These are phyloP conservation scores for Trichosanthes truncata DNA, from an alignment of 306 rosid species.

Conservation along the genomic window DNA sequence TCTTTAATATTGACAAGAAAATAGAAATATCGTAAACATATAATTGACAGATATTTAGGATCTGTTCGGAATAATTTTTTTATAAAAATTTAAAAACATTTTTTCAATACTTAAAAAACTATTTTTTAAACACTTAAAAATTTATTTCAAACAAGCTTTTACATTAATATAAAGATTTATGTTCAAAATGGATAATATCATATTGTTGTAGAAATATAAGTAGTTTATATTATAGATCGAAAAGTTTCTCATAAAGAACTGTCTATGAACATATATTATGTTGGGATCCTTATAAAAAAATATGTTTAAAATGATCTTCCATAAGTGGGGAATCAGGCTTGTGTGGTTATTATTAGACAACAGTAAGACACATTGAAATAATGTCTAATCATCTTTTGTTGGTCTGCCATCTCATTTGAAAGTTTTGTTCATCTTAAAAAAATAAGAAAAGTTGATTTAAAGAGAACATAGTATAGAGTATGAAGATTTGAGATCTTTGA, in stretches of 20 bases:
- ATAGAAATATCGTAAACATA: too few species aligned
- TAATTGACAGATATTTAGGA: too few species aligned
- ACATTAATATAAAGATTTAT: too few species aligned
- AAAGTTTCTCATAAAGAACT: background rate
- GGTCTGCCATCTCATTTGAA: background rate
- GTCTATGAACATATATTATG: background rate
- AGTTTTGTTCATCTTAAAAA: background rate
- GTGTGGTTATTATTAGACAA: background rate
- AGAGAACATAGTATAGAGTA: background rate
- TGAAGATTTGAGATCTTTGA: conserved; percentile 2
- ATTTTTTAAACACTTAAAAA: too few species aligned
- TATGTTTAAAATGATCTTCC: background rate
- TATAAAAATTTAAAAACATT: too few species aligned
- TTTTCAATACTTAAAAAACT: too few species aligned
- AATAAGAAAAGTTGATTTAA: background rate
- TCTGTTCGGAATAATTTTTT: too few species aligned
- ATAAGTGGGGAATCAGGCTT: background rate
- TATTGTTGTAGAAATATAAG: too few species aligned
- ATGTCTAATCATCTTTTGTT: background rate
- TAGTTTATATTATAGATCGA: background rate
- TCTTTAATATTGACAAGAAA: too few species aligned
- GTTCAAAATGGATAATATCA: too few species aligned
- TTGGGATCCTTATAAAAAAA: background rate
- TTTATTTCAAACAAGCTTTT: too few species aligned
- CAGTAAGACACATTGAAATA: background rate